These are phyloP conservation scores for Harrya chromipes DNA, from an alignment of 768 basidiomycete species.

Conservation along the genomic window DNA sequence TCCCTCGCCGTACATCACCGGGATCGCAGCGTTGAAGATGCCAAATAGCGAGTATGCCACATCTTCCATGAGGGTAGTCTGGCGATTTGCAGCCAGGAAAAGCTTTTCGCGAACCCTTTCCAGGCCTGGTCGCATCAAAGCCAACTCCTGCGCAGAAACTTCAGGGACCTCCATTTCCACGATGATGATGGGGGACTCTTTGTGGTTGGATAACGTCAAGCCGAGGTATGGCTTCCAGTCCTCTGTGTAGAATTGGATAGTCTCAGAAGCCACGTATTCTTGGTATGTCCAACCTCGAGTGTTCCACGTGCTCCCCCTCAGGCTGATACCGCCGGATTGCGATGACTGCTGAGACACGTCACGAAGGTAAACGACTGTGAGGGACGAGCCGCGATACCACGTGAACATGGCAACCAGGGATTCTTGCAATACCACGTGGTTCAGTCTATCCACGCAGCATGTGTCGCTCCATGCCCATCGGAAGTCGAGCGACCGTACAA, in stretches of 20 bases:
- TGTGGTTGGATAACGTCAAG: not conserved
- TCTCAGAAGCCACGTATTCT: slow-evolving; percentile 2
- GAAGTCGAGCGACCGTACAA: not conserved
- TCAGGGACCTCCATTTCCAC: not conserved
- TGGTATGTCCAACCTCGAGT: slow-evolving; percentile 12
- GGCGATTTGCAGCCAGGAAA: not conserved
- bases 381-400: slow-evolving; percentile 7
- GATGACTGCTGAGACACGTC: not conserved
- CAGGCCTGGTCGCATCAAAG: not conserved
- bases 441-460: slow-evolving; percentile 1
- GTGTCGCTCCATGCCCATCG: slow-evolving; percentile 12
- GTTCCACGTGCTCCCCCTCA: slow-evolving; percentile 3
- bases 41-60: not conserved
- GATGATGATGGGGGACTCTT: not conserved
- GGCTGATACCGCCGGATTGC: not conserved
- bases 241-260: not conserved
- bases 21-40: not conserved
- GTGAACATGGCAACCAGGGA: slow-evolving; percentile 11
- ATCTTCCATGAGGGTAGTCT: not conserved
- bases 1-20: slow-evolving; percentile 2
- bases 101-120: slow-evolving; percentile 1
- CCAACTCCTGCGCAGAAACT: not conserved
- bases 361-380: slow-evolving; percentile 4
- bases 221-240: slow-evolving; percentile 1
- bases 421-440: not conserved